These are phyloP conservation scores for Eutrema salsugineum DNA, from an alignment of 441 rosid genomes.

Conservation along the genomic window DNA sequence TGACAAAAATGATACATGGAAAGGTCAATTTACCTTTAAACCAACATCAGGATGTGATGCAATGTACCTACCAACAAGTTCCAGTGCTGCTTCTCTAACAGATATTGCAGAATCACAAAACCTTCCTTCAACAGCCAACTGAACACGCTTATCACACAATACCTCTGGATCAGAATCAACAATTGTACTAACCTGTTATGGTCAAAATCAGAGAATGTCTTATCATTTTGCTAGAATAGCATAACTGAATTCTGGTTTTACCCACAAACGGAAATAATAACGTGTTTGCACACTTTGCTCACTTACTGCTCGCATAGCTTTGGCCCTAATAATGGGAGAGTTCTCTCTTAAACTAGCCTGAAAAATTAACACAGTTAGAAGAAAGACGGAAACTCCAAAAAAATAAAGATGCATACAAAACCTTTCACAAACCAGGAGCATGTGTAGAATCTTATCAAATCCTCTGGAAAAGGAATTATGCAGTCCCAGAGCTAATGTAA, in stretches of 20 bases:
- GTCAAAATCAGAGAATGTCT: slow-evolving; percentile 35
- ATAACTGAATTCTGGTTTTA: slow-evolving; percentile 11
- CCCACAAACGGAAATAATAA: slow-evolving; percentile 4
- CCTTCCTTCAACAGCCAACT: slow-evolving; percentile 98
- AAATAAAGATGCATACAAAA: slow-evolving; percentile 24
- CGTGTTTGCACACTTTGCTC: slow-evolving; percentile 10
- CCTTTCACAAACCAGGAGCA: slow-evolving; percentile 86
- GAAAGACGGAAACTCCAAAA: slow-evolving; percentile 24
- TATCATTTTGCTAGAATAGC: not conserved
- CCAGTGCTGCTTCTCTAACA: slow-evolving; percentile 98
- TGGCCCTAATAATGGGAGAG: slow-evolving; percentile 95
- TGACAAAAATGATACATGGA: slow-evolving; percentile 1
- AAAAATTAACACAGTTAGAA: slow-evolving; percentile 24
- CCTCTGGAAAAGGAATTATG: slow-evolving; percentile 98
- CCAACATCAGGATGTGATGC: slow-evolving; percentile 99
- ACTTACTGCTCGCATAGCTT: slow-evolving; percentile 96
- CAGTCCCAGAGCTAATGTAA: slow-evolving; percentile 81
- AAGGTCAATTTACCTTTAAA: slow-evolving; percentile 57
- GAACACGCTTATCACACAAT: slow-evolving; percentile 87
- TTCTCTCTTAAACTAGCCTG: slow-evolving; percentile 99
- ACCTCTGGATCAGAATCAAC: slow-evolving; percentile 99
- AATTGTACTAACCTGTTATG: slow-evolving; percentile 86
- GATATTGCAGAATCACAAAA: slow-evolving; percentile 99
- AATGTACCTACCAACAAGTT: slow-evolving; percentile 98
- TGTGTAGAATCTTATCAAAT: slow-evolving; percentile 91